Percentiles rank a stretch among this genome's conserved stretches.
phyloP scores from a whole-genome alignment of 2,329 filamentous ascomycete species.

The Ilyonectria mors-panacis region DNA sequence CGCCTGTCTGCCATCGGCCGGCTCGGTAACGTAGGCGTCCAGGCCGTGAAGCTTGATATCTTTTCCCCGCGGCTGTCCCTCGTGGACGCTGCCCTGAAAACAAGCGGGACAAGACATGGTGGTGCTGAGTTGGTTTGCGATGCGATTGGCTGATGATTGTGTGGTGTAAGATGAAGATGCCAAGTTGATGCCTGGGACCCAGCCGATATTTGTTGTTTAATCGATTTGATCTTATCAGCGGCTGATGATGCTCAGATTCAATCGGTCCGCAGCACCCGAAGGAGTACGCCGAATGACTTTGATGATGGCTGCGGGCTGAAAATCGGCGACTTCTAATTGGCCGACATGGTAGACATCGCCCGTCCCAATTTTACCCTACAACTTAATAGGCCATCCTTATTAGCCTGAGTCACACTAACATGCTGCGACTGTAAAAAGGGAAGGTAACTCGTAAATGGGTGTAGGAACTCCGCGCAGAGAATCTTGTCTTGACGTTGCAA shows the following conservation, averaged over 20 bases:
- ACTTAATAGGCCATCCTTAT: not conserved
- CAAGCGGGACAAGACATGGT: conserved; percentile 60
- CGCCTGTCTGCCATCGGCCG: conserved; percentile 46
- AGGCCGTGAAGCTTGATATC: conserved; percentile 63
- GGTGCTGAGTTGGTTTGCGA: not conserved
- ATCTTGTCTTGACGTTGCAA: not conserved
- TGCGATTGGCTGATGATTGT: not conserved
- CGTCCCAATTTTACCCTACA: not conserved
- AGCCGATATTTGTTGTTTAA: not conserved
- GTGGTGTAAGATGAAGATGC: not conserved
- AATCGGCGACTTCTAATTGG: not conserved
- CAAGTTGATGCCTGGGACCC: not conserved
- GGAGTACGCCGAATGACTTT: conserved; percentile 12
- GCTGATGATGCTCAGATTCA: not conserved
- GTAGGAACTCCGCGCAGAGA: not conserved
- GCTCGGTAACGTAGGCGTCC: conserved; percentile 62
- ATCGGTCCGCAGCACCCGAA: not conserved
- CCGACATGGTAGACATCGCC: not conserved
- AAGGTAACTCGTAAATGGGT: not conserved
- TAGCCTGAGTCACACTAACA: not conserved
- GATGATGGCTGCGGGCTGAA: not conserved
- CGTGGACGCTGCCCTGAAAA: conserved; percentile 63
- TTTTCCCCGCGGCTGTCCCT: conserved; percentile 61
- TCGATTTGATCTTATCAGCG: not conserved
- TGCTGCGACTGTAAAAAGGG: not conserved